These are phyloP conservation scores for Mycena crocata DNA, from an alignment of 768 basidiomycete genomes.

Conservation along the genomic window DNA sequence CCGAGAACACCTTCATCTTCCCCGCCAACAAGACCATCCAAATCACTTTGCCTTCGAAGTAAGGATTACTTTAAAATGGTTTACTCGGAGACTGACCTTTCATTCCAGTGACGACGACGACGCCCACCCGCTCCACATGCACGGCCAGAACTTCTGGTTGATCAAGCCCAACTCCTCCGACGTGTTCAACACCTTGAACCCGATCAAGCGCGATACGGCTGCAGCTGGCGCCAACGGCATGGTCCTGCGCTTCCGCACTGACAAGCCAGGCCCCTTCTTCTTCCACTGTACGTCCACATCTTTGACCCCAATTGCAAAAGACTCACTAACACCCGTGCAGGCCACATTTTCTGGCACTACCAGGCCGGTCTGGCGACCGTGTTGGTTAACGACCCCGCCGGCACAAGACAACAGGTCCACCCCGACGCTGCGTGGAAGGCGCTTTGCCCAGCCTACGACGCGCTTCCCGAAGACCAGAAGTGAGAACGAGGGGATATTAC, in stretches of 20 bases:
- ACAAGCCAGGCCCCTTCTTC: constrained; percentile 39
- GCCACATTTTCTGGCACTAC: constrained; percentile 39
- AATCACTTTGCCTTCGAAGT: constrained; percentile 33
- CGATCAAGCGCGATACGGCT: constrained; percentile 49
- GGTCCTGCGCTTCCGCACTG: constrained; percentile 65
- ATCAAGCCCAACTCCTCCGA: constrained; percentile 50
- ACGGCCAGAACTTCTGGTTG: constrained; percentile 50
- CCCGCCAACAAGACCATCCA: constrained; percentile 53
- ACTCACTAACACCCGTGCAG: constrained; percentile 6
- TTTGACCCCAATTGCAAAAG: neutral
- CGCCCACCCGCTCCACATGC: constrained; percentile 41
- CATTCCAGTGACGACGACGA: constrained; percentile 8
- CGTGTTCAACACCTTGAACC: constrained; percentile 58
- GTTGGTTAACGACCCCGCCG: constrained; percentile 28
- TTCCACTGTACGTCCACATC: constrained; percentile 20
- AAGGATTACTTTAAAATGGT: constrained; percentile 32
- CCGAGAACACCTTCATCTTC: constrained; percentile 55
- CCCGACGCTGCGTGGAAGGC: constrained; percentile 36
- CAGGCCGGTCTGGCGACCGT: constrained; percentile 37
- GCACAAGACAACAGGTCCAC: constrained; percentile 19
- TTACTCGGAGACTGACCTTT: neutral
- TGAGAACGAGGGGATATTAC: too few relatives aligned
- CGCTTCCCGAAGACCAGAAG: constrained; percentile 20
- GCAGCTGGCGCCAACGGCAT: constrained; percentile 30
- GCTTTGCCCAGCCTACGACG: constrained; percentile 21